Base-by-base conservation (phyloP, 371 early-diverging fungal genomes). In the Haplosporangium sp. region DNA sequence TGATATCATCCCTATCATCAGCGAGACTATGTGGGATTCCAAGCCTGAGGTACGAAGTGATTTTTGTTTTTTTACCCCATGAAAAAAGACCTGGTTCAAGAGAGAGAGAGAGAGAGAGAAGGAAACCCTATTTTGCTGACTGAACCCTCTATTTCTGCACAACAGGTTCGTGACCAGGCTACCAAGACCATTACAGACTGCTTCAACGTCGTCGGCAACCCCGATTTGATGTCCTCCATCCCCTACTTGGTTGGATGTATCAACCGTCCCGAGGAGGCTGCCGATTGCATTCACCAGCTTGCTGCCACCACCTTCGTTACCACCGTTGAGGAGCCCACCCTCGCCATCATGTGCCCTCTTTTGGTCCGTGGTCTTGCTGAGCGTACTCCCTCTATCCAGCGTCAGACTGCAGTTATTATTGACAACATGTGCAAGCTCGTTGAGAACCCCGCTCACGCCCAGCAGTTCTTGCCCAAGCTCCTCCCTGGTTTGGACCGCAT, bases 361-460 rank as follows among this genome's bases (percentile, higher is more conserved):
- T 83, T 95, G 58, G 81, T 82, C 64, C 91, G 93, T 85, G 94
- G 93, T 88, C 84, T 95, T 58, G 76, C 83, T 21, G 91, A 89
- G 65, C 83, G 89, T 55, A 75, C 81, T 42, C 89, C 89, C 47
- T 72, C 89, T 65, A 87, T 90, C 72, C 86, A 92, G 76, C 94
- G 94, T 85, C 91, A 92, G 83, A 84, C 93, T 67, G 90, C 93
- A 62, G 89, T 93, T 74, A 93, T 94, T 65, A 91, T 94, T 53
- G 92, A 92, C 80, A 95, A 95, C 83, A 89, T 95, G 89, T 93
- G 89, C 80, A 94, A 94, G 85, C 88, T 95, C 45, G 94, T 93
- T 66, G 86, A 90, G 70, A 88, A 92, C 81, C 94, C 95, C 41
- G 86, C 86, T 59, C 91, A 92, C 23, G 94, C 93, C 60, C 90